phyloP scores from a whole-genome alignment of 768 basidiomycete genomes.

The Auricularia sp. region DNA sequence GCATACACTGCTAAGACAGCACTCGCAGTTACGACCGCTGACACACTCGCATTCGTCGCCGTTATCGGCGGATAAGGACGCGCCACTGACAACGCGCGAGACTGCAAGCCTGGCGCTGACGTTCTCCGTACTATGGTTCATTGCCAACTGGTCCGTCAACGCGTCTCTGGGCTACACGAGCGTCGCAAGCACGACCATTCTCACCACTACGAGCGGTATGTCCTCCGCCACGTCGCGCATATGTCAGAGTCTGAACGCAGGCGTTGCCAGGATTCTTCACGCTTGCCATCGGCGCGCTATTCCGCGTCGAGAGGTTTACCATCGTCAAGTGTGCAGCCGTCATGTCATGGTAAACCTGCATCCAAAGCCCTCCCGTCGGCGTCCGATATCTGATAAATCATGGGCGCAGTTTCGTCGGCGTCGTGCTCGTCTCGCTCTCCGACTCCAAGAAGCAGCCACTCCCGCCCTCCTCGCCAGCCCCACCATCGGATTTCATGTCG shows the following conservation, averaged over 20 bases:
- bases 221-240: conserved; percentile 1
- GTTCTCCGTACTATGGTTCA: conserved; percentile 89
- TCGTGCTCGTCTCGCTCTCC: conserved; percentile 79
- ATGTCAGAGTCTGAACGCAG: neutral
- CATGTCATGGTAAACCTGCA: conserved; percentile 49
- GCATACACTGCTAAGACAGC: neutral
- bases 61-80: conserved; percentile 7
- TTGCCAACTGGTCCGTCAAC: conserved; percentile 88
- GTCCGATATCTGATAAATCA: no score
- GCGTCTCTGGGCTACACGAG: conserved; percentile 77
- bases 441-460: conserved; percentile 36
- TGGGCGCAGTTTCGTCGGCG: conserved; percentile 59
- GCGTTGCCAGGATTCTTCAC: conserved; percentile 76
- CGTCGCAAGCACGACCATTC: conserved; percentile 87
- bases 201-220: conserved; percentile 83
- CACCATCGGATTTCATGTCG: neutral
- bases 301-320: conserved; percentile 70
- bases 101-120: conserved; percentile 67
- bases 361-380: neutral
- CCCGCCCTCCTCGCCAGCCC: conserved; percentile 4
- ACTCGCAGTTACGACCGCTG: neutral
- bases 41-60: neutral
- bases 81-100: conserved; percentile 49
- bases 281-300: conserved; percentile 68
- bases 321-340: conserved; percentile 69